A percentile compares a stretch with the other conserved stretches of the same genome.
phyloP scores from a whole-genome alignment of 2,329 filamentous ascomycete genomes.

The Aspergillus ibericus region DNA sequence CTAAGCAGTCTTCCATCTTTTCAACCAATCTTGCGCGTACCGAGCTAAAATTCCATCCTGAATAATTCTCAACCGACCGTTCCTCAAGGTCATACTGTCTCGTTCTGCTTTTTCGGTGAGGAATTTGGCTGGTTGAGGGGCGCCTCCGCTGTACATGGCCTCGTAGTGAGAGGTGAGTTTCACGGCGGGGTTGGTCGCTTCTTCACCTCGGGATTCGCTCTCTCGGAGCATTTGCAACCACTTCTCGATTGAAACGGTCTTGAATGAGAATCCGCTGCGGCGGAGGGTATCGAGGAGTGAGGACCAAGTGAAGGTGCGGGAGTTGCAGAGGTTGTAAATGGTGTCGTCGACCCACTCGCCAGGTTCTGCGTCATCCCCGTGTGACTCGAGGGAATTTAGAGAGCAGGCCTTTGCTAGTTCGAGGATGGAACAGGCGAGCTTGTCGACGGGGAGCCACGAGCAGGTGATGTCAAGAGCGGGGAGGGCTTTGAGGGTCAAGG shows the following conservation, averaged over 20 bases:
- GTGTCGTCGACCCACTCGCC: conserved; percentile 20
- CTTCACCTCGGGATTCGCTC: conserved; percentile 30
- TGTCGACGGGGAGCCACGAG: conserved; percentile 36
- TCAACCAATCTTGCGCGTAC: conserved; percentile 33
- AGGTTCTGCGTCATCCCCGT: neutral
- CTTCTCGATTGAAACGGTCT: conserved; percentile 31
- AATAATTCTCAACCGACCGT: conserved; percentile 28
- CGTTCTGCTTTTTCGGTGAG: conserved; percentile 29
- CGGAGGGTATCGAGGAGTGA: conserved; percentile 31
- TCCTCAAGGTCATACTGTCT: conserved; percentile 29
- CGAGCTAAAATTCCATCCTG: conserved; percentile 33
- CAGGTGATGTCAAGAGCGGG: conserved; percentile 27
- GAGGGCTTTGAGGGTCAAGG: conserved; percentile 27
- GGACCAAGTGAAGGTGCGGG: conserved; percentile 36
- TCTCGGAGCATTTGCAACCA: conserved; percentile 36
- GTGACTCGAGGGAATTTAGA: neutral
- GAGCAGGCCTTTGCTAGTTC: conserved; percentile 25
- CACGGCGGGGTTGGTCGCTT: conserved; percentile 32
- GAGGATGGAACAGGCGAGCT: conserved; percentile 26
- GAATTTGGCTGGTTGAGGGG: conserved; percentile 17
- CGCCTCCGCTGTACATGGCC: conserved; percentile 23
- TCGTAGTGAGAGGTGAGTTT: conserved; percentile 34
- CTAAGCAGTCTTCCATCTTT: conserved; percentile 23
- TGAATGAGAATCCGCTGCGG: conserved; percentile 35
- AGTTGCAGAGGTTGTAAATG: conserved; percentile 34